A percentile compares a stretch with the other conserved stretches of the same genome.
These are phyloP conservation scores for Ogataea hybrid DNA, from an alignment of 1,139 yeast genomes.

Conservation along the genomic window DNA sequence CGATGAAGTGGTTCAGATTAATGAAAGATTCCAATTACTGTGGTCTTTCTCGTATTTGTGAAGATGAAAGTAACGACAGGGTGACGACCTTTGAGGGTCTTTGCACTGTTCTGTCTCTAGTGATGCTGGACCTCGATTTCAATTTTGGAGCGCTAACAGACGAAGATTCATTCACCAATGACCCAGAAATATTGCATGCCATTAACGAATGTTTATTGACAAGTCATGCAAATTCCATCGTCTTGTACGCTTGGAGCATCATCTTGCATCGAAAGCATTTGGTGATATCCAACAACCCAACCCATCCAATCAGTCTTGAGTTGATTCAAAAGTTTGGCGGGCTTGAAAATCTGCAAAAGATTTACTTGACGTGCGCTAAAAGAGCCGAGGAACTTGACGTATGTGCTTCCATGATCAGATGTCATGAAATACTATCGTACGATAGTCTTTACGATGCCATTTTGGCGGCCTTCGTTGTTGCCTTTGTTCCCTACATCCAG, in stretches of 20 bases:
- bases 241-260: conserved; percentile 72
- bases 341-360: conserved; percentile 23
- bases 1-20: conserved; percentile 56
- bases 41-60: conserved; percentile 4
- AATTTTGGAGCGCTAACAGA: conserved; percentile 40
- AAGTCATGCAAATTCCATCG: conserved; percentile 41
- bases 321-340: conserved; percentile 25
- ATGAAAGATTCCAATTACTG: conserved; percentile 45
- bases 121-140: conserved; percentile 54
- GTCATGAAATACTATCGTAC: conserved; percentile 45
- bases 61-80: conserved; percentile 6
- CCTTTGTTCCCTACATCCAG: conserved; percentile 62
- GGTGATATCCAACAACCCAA: conserved; percentile 42
- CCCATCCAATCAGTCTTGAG: conserved; percentile 16
- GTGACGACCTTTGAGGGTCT: conserved; percentile 45
- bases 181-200: conserved; percentile 39
- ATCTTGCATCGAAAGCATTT: conserved; percentile 55
- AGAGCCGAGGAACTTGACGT: conserved; percentile 48
- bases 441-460: conserved; percentile 58
- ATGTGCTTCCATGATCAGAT: conserved; percentile 41
- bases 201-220: conserved; percentile 37
- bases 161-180: conserved; percentile 42
- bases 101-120: conserved; percentile 46
- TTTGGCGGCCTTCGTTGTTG: conserved; percentile 55
- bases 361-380: conserved; percentile 39